A percentile compares a stretch with the other conserved stretches of the same genome.
phyloP scores from a whole-genome alignment of 2,329 filamentous ascomycete species.

The Volutella citrinella region DNA sequence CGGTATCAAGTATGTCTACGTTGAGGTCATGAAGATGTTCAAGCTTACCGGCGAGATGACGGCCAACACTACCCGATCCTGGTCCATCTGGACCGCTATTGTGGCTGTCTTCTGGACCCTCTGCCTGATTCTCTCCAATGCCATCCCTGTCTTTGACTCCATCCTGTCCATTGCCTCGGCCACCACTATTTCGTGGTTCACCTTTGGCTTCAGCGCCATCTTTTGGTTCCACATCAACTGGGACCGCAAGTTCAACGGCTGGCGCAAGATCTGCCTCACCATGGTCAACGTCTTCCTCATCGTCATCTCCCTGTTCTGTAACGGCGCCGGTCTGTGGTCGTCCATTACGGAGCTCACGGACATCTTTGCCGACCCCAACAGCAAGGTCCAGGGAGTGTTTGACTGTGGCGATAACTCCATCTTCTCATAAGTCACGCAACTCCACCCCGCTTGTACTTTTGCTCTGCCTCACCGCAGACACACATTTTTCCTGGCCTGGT shows the following conservation, averaged over 20 bases:
- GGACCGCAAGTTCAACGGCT: constrained; percentile 25
- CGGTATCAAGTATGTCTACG: constrained; percentile 33
- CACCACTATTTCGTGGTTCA: constrained; percentile 35
- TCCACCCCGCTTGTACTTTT: too few relatives aligned
- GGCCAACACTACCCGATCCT: constrained; percentile 29
- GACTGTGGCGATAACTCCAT: constrained; percentile 33
- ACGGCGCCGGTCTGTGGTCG: constrained; percentile 33
- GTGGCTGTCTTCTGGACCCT: constrained; percentile 33
- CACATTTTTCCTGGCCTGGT: too few relatives aligned
- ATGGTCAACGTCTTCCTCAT: constrained; percentile 30
- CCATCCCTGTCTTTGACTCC: constrained; percentile 36
- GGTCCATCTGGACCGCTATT: constrained; percentile 33
- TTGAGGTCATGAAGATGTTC: constrained; percentile 30
- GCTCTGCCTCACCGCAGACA: neutral
- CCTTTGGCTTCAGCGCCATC: constrained; percentile 33
- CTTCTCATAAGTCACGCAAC: too few relatives aligned
- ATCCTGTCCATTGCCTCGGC: constrained; percentile 35
- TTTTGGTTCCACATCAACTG: constrained; percentile 37
- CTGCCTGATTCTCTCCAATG: constrained; percentile 34
- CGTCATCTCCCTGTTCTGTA: constrained; percentile 32
- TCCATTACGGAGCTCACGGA: constrained; percentile 30
- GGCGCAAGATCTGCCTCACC: constrained; percentile 27
- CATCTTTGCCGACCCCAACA: constrained; percentile 25
- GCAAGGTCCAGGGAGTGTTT: constrained; percentile 29
- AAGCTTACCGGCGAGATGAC: constrained; percentile 32